Evolutionary conservation across 257 asterid genomes (phyloP).

Genomic region (Solanum piurae): DNA sequence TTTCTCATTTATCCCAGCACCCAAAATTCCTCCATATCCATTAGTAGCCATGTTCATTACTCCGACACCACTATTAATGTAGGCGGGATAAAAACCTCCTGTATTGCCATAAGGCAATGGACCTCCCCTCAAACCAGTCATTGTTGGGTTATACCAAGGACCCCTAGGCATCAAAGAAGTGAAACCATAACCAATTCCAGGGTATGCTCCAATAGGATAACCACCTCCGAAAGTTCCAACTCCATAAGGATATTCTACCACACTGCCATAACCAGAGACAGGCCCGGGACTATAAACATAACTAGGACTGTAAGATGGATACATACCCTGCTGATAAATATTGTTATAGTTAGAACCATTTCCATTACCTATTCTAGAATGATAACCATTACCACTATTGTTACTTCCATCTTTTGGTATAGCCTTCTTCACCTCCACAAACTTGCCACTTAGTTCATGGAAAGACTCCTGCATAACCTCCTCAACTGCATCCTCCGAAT

Average conservation of each 20-base stretch:
- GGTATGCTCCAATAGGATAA: conserved; percentile 47
- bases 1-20: conserved; percentile 22
- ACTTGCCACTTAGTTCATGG: conserved; percentile 65
- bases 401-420: conserved; percentile 68
- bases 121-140: conserved; percentile 37
- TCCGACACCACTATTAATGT: conserved; percentile 43
- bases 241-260: conserved; percentile 51
- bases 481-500: conserved; percentile 76
- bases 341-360: conserved; percentile 26
- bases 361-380: conserved; percentile 35
- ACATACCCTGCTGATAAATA: conserved; percentile 32
- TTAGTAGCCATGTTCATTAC: conserved; percentile 19
- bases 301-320: conserved; percentile 28
- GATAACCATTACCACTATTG: conserved; percentile 22
- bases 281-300: conserved; percentile 33
- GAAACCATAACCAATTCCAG: conserved; percentile 52
- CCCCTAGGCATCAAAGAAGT: conserved; percentile 38
- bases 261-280: conserved; percentile 35
- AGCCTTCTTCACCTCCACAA: conserved; percentile 86
- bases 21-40: conserved; percentile 35
- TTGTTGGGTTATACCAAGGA: conserved; percentile 35
- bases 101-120: conserved; percentile 35
- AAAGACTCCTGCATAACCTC: conserved; percentile 66
- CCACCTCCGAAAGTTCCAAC: conserved; percentile 35
- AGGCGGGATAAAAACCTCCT: conserved; percentile 39